phyloP scores from a whole-genome alignment of 2,329 filamentous ascomycete species.

The Cercospora sojina region DNA sequence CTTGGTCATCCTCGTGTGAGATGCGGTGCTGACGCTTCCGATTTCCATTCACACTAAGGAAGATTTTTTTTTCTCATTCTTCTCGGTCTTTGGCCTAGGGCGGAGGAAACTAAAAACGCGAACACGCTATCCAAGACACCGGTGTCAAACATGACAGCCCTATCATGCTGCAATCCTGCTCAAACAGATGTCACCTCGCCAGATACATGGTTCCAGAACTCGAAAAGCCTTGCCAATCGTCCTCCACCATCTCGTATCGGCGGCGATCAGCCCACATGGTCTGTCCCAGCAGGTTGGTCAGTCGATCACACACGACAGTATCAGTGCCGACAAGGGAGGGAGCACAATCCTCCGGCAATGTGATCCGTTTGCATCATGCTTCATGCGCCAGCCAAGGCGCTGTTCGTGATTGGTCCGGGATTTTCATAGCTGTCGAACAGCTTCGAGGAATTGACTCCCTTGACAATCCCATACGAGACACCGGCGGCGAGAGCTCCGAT shows the following conservation, averaged over 20 bases:
- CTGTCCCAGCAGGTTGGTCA: not conserved
- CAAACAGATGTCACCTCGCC: not conserved
- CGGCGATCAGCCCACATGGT: not conserved
- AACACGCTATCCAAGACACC: not conserved
- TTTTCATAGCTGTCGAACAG: slow-evolving; percentile 7
- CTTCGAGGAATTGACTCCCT: slow-evolving; percentile 31
- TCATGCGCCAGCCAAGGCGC: not conserved
- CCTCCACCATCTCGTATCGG: not conserved
- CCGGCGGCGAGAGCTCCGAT: slow-evolving; percentile 41
- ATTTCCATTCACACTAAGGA: not conserved
- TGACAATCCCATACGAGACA: slow-evolving; percentile 43
- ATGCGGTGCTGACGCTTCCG: not conserved
- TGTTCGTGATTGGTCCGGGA: not conserved
- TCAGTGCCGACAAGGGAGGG: not conserved
- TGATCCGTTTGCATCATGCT: not conserved
- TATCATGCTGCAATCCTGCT: not conserved
- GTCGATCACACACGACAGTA: not conserved
- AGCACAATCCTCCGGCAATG: not conserved
- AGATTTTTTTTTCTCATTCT: not conserved
- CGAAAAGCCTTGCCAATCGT: not conserved
- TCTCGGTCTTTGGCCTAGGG: not conserved
- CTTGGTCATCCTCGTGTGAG: not conserved
- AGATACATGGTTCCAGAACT: not conserved
- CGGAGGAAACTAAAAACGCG: not conserved
- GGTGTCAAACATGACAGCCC: slow-evolving; percentile 1